phyloP scores from a whole-genome alignment of 1,284 basidiomycete species.

The Kwoniella shivajii region DNA sequence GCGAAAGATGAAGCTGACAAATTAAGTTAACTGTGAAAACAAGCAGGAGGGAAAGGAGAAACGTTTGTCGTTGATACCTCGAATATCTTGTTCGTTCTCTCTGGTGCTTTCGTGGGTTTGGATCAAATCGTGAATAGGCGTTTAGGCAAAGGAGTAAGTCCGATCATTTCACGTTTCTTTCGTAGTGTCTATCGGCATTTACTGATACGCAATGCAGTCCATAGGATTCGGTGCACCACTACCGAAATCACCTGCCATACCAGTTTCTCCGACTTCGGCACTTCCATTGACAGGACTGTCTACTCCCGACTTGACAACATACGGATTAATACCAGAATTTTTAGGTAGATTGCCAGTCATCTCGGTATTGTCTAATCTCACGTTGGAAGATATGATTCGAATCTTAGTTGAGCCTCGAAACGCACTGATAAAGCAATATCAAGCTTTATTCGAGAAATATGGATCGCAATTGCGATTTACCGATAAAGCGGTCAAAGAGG shows the following conservation, averaged over 20 bases:
- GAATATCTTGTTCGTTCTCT: constrained; percentile 86
- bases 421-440: constrained; percentile 86
- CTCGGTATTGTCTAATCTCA: constrained; percentile 75
- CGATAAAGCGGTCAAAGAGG: constrained; percentile 57
- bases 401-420: constrained; percentile 91
- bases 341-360: constrained; percentile 85
- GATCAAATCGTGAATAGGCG: constrained; percentile 78
- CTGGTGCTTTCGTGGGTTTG: constrained; percentile 90
- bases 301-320: constrained; percentile 73
- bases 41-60: constrained; percentile 46
- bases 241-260: constrained; percentile 30
- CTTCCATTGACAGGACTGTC: constrained; percentile 37
- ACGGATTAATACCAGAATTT: constrained; percentile 94
- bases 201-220: constrained; percentile 59
- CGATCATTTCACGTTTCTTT: constrained; percentile 2
- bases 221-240: constrained; percentile 83
- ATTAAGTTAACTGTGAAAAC: constrained; percentile 9
- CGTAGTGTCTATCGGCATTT: neutral
- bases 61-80: constrained; percentile 58
- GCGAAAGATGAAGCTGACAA: neutral
- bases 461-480: constrained; percentile 54
- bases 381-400: constrained; percentile 73
- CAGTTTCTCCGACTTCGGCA: neutral
- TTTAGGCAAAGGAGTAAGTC: constrained; percentile 75
- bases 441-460: constrained; percentile 64